Evolutionary conservation across 176 grass and related monocot genomes (phyloP).

Genomic region (Hsuehochloa calcarea): DNA sequence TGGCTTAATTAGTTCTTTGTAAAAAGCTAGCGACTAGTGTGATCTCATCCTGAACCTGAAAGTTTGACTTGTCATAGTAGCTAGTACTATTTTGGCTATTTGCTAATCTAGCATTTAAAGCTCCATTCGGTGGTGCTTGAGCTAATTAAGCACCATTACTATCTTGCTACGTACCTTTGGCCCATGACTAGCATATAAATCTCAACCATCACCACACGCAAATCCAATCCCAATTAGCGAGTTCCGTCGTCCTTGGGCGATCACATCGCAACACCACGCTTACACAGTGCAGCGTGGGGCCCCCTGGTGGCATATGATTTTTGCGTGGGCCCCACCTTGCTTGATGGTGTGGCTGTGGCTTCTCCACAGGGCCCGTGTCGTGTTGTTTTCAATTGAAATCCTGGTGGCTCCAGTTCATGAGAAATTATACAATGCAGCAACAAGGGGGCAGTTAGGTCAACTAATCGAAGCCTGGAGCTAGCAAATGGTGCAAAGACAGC

Average conservation of each 20-base stretch:
- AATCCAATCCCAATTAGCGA: constrained; percentile 11
- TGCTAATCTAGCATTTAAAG: constrained; percentile 33
- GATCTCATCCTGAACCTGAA: constrained; percentile 44
- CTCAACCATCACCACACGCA: constrained; percentile 29
- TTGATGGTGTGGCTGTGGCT: constrained; percentile 14
- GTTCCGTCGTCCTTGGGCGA: constrained; percentile 1
- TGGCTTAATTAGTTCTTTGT: constrained; percentile 13
- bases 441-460: constrained; percentile 28
- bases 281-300: constrained; percentile 7
- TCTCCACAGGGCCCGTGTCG: not conserved
- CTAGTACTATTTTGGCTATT: not conserved
- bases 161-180: not conserved
- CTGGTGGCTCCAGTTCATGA: not conserved
- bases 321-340: not conserved
- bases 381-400: constrained; percentile 21
- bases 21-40: not conserved
- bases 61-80: constrained; percentile 36
- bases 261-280: constrained; percentile 14
- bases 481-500: constrained; percentile 34
- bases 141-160: not conserved
- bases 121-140: constrained; percentile 9
- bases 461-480: constrained; percentile 29
- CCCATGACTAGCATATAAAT: constrained; percentile 35
- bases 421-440: not conserved
- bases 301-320: not conserved